Base-by-base conservation (phyloP, 2,329 filamentous ascomycete species). In the Neofusicoccum kwambonambiense region DNA sequence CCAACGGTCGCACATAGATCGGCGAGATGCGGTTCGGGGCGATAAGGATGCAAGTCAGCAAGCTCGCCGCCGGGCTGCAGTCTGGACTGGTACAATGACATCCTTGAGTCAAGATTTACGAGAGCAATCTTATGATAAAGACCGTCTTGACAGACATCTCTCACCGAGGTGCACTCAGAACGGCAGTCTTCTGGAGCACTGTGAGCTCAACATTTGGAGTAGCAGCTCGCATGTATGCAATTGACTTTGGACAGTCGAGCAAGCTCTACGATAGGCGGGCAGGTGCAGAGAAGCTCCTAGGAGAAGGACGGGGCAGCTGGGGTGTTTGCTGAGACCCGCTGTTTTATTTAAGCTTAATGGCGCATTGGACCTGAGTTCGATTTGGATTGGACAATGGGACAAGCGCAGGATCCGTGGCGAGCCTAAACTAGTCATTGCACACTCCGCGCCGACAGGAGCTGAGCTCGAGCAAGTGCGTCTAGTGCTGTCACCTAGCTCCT, bases 301-400 rank as follows among this genome's bases (percentile, higher is more conserved):
- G 49, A 35, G 27, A 9, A 12, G 4, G 31, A 54, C n/a, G 17
- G 12, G n/a, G 50, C 8, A 27, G 34, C 17, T 34, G n/a, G n/a
- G n/a, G 34, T 51, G 50, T 39, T 39, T 39, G 11, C 31, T 13
- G 35, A 54, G 50, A 39, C 50, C 50, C 50, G 44, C 56, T 47
- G 42, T 52, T 47, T 60, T 49, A 49, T 31, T 51, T 60, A 60
- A 60, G 56, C 56, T 47, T 60, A 60, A 57, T n/a, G 41, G 27
- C 27, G 54, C 41, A 27, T 45, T 44, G 41, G 39, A 58, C 22
- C 22, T 22, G 52, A 42, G 27, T 15, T 15, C 37, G 54, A 37
- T 31, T 5, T 7, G 27, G 27, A 31, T 31, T 31, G 27, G 27
- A 31, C 4, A 31, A 31, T 31, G 4, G 27, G 27, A 31, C 27